Conservation (phyloP, 1,284 basidiomycete species). For the Ustilago crameri region DNA sequence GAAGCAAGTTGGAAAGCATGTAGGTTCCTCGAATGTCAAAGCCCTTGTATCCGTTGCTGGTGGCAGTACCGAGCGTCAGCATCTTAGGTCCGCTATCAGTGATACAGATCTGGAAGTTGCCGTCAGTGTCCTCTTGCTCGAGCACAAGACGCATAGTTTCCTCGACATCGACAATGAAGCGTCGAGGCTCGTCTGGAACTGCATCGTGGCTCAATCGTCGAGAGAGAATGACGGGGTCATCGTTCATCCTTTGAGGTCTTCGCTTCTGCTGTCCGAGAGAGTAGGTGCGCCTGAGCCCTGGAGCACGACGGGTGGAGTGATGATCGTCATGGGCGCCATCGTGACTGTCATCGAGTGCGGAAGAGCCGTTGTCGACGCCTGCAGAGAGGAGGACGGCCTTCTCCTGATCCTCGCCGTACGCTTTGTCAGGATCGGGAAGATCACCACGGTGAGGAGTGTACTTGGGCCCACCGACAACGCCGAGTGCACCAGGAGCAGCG, state of each 20-base stretch:
- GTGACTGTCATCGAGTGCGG: constrained; percentile 1
- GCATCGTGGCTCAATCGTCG: constrained; percentile 68
- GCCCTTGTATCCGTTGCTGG: constrained; percentile 89
- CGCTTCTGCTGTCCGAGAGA: constrained; percentile 66
- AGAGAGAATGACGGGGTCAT: constrained; percentile 61
- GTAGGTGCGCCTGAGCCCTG: constrained; percentile 62
- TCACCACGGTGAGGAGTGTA: constrained; percentile 30
- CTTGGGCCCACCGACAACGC: constrained; percentile 24
- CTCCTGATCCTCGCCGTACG: constrained; percentile 49
- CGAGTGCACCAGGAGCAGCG: constrained; percentile 9
- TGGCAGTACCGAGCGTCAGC: constrained; percentile 92
- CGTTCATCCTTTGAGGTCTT: constrained; percentile 56
- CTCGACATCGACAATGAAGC: constrained; percentile 96
- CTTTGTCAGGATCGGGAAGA: constrained; percentile 29
- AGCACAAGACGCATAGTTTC: constrained; percentile 95
- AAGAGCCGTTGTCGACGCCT: constrained; percentile 27
- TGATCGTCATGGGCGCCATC: constrained; percentile 31
- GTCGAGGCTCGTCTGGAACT: constrained; percentile 69
- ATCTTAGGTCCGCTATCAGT: constrained; percentile 97
- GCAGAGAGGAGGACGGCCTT: constrained; percentile 31
- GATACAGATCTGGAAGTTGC: constrained; percentile 93
- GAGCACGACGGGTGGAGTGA: constrained; percentile 38
- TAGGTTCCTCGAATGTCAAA: constrained; percentile 79
- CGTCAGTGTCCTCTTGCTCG: constrained; percentile 97
- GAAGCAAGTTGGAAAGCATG: constrained; percentile 98